Percentiles rank a stretch among this genome's conserved stretches.
Evolutionary conservation across 1,139 yeast genomes (phyloP).

Genomic region (Hemisphaericaspora lyxosophila): DNA sequence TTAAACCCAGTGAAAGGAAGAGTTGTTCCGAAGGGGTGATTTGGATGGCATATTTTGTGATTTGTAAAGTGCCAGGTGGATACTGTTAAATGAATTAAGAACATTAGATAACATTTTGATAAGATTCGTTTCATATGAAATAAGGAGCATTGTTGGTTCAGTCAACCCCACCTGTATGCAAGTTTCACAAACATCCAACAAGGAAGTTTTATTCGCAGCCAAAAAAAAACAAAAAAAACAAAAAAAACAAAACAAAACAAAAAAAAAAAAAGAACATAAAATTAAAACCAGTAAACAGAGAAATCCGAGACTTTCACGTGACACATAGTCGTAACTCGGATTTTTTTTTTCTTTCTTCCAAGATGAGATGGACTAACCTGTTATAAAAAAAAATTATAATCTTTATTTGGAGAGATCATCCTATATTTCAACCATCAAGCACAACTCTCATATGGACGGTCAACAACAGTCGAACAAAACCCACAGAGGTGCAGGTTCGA

Average conservation of each 20-base stretch:
- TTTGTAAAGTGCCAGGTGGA: constrained; percentile 4
- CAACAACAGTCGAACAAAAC: constrained; percentile 56
- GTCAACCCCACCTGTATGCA: no score
- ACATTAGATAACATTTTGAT: not conserved
- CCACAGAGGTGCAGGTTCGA: constrained; percentile 55
- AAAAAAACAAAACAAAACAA: not conserved
- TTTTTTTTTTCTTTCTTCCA: constrained; percentile 1
- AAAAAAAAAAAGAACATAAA: not conserved
- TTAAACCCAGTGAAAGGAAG: constrained; percentile 60
- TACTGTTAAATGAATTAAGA: not conserved
- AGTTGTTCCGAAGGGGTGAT: constrained; percentile 16
- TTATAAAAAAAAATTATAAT: no score
- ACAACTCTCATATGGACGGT: constrained; percentile 21
- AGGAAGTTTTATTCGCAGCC: not conserved
- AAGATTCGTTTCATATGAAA: constrained; percentile 1
- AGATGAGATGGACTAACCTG: not conserved
- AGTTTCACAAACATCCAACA: not conserved
- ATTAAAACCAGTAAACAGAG: not conserved
- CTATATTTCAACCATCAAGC: not conserved
- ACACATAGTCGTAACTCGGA: not conserved
- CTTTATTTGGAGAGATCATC: no score
- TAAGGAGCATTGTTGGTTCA: not conserved
- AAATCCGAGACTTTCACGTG: constrained; percentile 3
- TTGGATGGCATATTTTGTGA: constrained; percentile 37
- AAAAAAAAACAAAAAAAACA: not conserved